These are phyloP conservation scores for Cadophora malorum DNA, from an alignment of 2,329 filamentous ascomycete genomes.

Conservation along the genomic window DNA sequence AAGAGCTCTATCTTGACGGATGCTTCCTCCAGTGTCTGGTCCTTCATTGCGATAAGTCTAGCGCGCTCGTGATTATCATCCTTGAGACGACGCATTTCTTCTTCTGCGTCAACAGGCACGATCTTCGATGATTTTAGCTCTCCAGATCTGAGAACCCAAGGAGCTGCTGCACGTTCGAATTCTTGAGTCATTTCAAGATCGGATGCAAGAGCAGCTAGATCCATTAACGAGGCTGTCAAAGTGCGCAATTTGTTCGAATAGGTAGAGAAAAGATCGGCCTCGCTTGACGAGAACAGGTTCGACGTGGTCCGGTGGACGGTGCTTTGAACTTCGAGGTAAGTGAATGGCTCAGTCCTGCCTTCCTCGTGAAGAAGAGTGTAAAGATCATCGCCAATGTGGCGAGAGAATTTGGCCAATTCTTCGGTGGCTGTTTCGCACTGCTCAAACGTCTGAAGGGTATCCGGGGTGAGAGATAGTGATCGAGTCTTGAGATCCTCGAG, in stretches of 20 bases:
- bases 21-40: slow-evolving; percentile 84
- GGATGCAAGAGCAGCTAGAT: slow-evolving; percentile 72
- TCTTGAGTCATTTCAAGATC: slow-evolving; percentile 77
- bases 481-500: slow-evolving; percentile 79
- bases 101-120: slow-evolving; percentile 81
- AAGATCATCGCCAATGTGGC: slow-evolving; percentile 69
- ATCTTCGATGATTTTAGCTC: slow-evolving; percentile 84
- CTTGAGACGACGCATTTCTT: slow-evolving; percentile 80
- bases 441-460: slow-evolving; percentile 73
- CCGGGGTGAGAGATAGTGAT: slow-evolving; percentile 74
- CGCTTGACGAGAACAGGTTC: slow-evolving; percentile 58
- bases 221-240: slow-evolving; percentile 68
- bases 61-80: slow-evolving; percentile 82
- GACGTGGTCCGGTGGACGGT: slow-evolving; percentile 65
- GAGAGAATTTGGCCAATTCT: slow-evolving; percentile 70
- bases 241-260: slow-evolving; percentile 71
- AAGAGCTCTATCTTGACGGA: slow-evolving; percentile 94
- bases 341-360: slow-evolving; percentile 70
- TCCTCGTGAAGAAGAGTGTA: slow-evolving; percentile 74
- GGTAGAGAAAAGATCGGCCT: slow-evolving; percentile 73
- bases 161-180: slow-evolving; percentile 77
- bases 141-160: slow-evolving; percentile 83
- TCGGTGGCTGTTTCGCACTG: slow-evolving; percentile 69
- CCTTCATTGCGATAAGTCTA: slow-evolving; percentile 72
- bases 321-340: slow-evolving; percentile 68